A percentile compares a stretch with the other conserved stretches of the same genome.
Evolutionary conservation across 2,329 filamentous ascomycete genomes (phyloP).

Genomic region (Verticillium nonalfalfae): DNA sequence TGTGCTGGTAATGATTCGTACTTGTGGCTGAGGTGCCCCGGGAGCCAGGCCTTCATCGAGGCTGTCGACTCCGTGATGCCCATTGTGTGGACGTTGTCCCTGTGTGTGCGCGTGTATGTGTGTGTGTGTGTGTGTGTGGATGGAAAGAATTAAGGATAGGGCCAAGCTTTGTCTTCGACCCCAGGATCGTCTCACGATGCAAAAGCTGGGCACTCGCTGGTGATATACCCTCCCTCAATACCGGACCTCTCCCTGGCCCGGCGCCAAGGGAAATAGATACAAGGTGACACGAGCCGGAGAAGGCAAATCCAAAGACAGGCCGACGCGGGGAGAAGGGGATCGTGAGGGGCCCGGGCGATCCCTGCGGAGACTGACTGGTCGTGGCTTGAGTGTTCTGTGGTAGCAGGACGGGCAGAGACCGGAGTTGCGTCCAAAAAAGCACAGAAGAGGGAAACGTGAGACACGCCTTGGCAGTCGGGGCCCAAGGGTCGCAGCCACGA

Average conservation of each 20-base stretch:
- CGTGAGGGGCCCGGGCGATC: background rate
- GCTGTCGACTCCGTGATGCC: background rate
- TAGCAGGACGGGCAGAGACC: background rate
- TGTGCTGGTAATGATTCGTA: background rate
- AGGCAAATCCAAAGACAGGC: background rate
- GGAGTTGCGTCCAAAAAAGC: background rate
- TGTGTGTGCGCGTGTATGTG: too few relatives aligned
- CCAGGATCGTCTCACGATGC: background rate
- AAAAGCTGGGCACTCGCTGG: background rate
- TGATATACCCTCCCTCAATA: background rate
- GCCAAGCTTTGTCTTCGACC: background rate
- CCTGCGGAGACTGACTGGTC: background rate
- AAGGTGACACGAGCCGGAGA: background rate
- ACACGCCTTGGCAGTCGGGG: background rate
- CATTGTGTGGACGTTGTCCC: background rate
- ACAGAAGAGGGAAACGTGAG: background rate
- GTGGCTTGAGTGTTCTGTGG: background rate
- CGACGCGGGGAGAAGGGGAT: background rate
- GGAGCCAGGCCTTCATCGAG: background rate
- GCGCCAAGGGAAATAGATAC: background rate
- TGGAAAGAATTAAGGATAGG: background rate
- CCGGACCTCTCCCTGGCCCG: background rate
- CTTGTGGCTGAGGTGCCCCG: background rate
- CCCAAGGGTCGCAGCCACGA: background rate
- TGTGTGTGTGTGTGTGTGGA: background rate